phyloP scores from a whole-genome alignment of 148 eudicot species.

The Camellia sinensis region DNA sequence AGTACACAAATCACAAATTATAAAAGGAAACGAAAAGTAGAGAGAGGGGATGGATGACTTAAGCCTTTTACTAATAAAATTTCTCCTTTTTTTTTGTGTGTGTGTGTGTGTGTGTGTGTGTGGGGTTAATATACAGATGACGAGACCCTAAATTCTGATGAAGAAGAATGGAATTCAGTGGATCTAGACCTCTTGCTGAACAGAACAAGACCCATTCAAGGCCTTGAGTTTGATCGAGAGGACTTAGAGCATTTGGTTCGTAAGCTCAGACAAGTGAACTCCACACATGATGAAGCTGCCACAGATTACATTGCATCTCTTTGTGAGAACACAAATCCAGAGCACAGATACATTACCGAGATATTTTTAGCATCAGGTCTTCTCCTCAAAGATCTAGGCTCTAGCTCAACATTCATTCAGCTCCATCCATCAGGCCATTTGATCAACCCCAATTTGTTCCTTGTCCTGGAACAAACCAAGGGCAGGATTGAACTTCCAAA shows the following conservation, averaged over 20 bases:
- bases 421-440: conserved; percentile 34
- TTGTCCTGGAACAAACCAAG: conserved; percentile 57
- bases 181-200: conserved; percentile 24
- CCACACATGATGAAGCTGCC: conserved; percentile 24
- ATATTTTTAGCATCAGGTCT: conserved; percentile 53
- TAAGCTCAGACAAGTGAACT: conserved; percentile 29
- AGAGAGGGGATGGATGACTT: neutral
- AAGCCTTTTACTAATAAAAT: conserved; percentile 9
- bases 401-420: conserved; percentile 25
- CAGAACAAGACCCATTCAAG: conserved; percentile 25
- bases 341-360: conserved; percentile 47
- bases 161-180: conserved; percentile 35
- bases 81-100: neutral
- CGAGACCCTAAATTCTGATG: conserved; percentile 32
- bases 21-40: neutral
- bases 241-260: conserved; percentile 35
- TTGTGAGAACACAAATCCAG: conserved; percentile 28
- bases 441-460: conserved; percentile 61
- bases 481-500: conserved; percentile 22
- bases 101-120: neutral
- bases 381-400: conserved; percentile 36
- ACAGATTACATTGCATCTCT: conserved; percentile 21
- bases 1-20: neutral
- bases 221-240: conserved; percentile 16
- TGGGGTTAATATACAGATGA: conserved; percentile 31